These are phyloP conservation scores for Takakia lepidozioides DNA, from an alignment of 225 moss, liverwort and hornwort species.

Conservation along the genomic window DNA sequence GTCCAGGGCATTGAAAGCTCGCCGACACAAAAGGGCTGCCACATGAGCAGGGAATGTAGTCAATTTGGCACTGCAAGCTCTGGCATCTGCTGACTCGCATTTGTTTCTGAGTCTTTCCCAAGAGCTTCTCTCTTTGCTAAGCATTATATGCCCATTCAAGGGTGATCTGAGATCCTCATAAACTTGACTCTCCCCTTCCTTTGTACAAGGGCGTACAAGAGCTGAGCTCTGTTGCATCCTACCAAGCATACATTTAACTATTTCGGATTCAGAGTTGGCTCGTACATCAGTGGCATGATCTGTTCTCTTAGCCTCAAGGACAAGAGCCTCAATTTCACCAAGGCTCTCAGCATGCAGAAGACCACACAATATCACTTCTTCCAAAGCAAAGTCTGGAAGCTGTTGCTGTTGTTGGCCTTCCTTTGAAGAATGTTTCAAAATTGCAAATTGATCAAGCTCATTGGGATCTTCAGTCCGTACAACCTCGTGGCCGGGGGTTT, in stretches of 20 bases:
- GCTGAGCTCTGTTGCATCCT: not conserved
- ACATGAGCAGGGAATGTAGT: constrained; percentile 38
- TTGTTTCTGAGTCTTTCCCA: too few species aligned
- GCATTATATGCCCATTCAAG: constrained; percentile 6
- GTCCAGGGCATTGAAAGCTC: constrained; percentile 68
- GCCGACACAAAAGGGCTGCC: constrained; percentile 56
- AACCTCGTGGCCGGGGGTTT: too few species aligned
- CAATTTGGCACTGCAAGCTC: constrained; percentile 10
- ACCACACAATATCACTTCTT: constrained; percentile 30
- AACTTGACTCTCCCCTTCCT: not conserved
- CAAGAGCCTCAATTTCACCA: constrained; percentile 34
- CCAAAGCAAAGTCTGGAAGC: too few species aligned
- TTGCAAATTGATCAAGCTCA: too few species aligned
- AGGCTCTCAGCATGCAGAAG: constrained; percentile 40
- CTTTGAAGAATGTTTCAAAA: too few species aligned
- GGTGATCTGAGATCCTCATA: not conserved
- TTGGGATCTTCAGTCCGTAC: too few species aligned
- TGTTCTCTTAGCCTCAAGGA: constrained; percentile 19
- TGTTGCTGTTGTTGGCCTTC: too few species aligned
- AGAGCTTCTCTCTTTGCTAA: too few species aligned
- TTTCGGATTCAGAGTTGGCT: not conserved
- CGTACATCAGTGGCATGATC: constrained; percentile 5
- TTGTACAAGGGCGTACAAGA: not conserved
- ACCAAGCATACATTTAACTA: not conserved
- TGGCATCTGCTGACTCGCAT: too few species aligned